Conservation (phyloP, 1,139 yeast genomes). For the Taphrina pruni region DNA sequence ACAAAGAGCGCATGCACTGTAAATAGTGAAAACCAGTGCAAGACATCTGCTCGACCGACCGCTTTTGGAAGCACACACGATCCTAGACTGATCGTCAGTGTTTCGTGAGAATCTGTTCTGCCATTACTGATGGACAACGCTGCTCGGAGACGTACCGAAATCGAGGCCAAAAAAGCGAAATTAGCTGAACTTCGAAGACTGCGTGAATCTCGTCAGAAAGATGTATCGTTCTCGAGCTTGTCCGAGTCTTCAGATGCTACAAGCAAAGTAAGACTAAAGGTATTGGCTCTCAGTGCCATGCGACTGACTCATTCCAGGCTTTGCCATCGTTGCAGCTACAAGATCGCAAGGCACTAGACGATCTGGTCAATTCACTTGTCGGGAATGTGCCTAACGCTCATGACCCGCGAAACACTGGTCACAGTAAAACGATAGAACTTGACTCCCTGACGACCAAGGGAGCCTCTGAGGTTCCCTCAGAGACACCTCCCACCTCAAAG, state of each 20-base stretch:
- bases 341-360: conserved; percentile 6
- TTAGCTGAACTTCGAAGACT: conserved; percentile 56
- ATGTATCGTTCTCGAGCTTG: background rate
- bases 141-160: conserved; percentile 52
- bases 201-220: conserved; percentile 49
- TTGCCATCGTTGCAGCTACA: background rate
- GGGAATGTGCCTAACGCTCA: conserved; percentile 34
- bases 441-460: background rate
- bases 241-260: background rate
- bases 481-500: background rate
- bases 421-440: background rate
- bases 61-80: too few relatives aligned
- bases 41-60: too few relatives aligned
- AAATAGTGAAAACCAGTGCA: too few relatives aligned
- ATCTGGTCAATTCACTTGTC: conserved; percentile 45
- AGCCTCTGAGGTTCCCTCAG: background rate
- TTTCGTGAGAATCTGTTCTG: too few relatives aligned
- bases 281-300: background rate
- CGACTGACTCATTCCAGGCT: background rate
- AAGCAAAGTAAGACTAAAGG: background rate
- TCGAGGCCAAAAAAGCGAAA: conserved; percentile 58
- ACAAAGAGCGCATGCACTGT: too few relatives aligned
- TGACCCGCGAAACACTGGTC: background rate
- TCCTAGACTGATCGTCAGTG: too few relatives aligned
- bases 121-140: conserved; percentile 31